A percentile compares a stretch with the other conserved stretches of the same genome.
These are phyloP conservation scores for Quercus lobata DNA, from an alignment of 331 rosid genomes.

Conservation along the genomic window DNA sequence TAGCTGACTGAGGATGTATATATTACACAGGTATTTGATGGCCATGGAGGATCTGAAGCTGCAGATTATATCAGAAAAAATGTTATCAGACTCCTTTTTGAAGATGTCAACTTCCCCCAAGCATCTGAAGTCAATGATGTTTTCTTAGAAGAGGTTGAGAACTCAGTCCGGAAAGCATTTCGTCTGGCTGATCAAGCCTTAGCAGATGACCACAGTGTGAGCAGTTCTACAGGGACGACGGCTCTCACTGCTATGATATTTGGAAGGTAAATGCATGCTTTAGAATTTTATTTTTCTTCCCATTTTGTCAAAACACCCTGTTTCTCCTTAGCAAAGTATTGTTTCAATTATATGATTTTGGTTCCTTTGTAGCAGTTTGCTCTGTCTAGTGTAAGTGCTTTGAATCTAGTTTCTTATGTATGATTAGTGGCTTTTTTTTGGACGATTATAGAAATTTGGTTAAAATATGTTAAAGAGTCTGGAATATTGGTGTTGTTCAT, in stretches of 20 bases:
- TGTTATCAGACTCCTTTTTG: conserved; percentile 68
- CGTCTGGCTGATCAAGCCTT: conserved; percentile 76
- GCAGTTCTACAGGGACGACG: conserved; percentile 83
- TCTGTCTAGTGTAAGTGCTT: background rate
- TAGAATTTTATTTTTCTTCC: background rate
- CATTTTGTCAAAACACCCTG: background rate
- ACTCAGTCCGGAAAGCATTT: conserved; percentile 62
- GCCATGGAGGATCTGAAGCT: conserved; percentile 99
- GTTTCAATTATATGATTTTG: background rate
- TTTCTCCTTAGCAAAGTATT: background rate
- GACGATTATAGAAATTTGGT: background rate
- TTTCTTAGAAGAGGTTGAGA: conserved; percentile 60
- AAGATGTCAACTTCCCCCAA: conserved; percentile 68
- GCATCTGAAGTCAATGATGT: conserved; percentile 49
- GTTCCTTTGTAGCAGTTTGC: background rate
- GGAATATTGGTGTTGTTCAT: background rate
- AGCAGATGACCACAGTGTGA: conserved; percentile 75
- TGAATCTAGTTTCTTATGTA: conserved; percentile 2
- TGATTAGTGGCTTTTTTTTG: background rate
- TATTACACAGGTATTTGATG: conserved; percentile 82
- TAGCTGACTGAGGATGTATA: conserved; percentile 14
- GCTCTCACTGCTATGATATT: conserved; percentile 79
- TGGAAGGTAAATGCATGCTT: conserved; percentile 65
- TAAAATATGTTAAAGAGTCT: background rate
- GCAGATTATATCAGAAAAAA: conserved; percentile 73